A percentile compares a stretch with the other conserved stretches of the same genome.
Conservation (phyloP, 306 rosid species). For the Trichosanthes truncata region DNA sequence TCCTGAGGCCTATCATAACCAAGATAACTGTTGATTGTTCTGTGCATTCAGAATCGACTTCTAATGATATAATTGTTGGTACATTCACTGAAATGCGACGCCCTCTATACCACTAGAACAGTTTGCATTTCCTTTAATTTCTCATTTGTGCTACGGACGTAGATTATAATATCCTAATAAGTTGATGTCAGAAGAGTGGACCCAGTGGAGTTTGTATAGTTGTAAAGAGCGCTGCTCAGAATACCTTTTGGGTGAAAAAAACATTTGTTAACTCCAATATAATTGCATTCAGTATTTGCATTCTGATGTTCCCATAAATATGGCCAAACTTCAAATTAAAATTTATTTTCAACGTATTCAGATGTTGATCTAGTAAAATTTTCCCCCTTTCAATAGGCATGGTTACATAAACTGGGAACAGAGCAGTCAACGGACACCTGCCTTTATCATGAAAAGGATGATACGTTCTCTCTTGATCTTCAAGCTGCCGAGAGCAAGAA, state of each 20-base stretch:
- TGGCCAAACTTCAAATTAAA: background rate
- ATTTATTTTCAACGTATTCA: background rate
- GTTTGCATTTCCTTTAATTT: background rate
- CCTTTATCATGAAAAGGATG: constrained; percentile 74
- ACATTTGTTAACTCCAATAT: background rate
- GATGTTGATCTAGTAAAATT: background rate
- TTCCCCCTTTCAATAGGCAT: constrained; percentile 42
- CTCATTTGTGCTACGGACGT: background rate
- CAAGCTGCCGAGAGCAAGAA: constrained; percentile 72
- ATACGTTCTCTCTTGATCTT: constrained; percentile 67
- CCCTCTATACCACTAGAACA: background rate
- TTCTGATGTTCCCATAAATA: background rate
- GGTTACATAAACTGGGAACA: constrained; percentile 71
- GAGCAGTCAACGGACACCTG: constrained; percentile 63
- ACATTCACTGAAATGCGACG: background rate
- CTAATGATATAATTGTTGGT: background rate
- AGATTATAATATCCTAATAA: background rate
- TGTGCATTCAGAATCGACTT: background rate
- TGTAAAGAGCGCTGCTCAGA: background rate
- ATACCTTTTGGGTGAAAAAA: background rate
- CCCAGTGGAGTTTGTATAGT: background rate
- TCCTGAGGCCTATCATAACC: background rate
- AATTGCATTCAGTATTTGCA: background rate
- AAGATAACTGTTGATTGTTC: background rate
- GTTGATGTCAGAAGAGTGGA: background rate